Percentiles rank a stretch among this genome's conserved stretches.
Evolutionary conservation across 805 yeast genomes (phyloP).

Genomic region (Ogataea paraovalis): DNA sequence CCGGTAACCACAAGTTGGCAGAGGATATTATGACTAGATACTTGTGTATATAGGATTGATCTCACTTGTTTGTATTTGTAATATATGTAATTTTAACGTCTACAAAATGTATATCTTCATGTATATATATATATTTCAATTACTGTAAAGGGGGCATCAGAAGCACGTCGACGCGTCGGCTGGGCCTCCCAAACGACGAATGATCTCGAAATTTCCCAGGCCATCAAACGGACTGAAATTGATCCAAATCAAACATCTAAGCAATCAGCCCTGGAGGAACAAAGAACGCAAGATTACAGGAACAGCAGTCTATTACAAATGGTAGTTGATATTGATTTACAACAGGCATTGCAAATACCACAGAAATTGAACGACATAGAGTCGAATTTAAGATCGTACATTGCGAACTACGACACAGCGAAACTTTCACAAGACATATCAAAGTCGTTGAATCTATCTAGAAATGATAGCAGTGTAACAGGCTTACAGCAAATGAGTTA

Average conservation of each 20-base stretch:
- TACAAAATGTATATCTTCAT: no score
- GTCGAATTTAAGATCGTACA: background rate
- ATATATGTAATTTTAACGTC: background rate
- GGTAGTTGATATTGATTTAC: background rate
- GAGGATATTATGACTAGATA: constrained; percentile 60
- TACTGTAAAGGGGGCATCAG: no score
- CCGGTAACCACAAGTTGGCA: constrained; percentile 69
- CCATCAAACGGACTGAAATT: background rate
- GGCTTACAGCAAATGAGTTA: background rate
- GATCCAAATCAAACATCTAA: background rate
- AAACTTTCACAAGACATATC: constrained; percentile 11
- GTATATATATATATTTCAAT: no score
- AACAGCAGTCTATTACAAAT: no score
- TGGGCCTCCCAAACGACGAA: no score
- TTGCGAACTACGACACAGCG: constrained; percentile 10
- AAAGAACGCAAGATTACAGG: no score
- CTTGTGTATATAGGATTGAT: constrained; percentile 40
- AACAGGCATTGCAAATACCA: background rate
- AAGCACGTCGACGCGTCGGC: background rate
- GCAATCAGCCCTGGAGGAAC: background rate
- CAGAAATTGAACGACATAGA: background rate
- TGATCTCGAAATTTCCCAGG: background rate
- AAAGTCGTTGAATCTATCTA: background rate
- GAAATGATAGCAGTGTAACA: background rate
- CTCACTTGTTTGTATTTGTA: background rate